Base-by-base conservation (phyloP, 768 basidiomycete genomes). In the Rhodotorula kratochvilovae region DNA sequence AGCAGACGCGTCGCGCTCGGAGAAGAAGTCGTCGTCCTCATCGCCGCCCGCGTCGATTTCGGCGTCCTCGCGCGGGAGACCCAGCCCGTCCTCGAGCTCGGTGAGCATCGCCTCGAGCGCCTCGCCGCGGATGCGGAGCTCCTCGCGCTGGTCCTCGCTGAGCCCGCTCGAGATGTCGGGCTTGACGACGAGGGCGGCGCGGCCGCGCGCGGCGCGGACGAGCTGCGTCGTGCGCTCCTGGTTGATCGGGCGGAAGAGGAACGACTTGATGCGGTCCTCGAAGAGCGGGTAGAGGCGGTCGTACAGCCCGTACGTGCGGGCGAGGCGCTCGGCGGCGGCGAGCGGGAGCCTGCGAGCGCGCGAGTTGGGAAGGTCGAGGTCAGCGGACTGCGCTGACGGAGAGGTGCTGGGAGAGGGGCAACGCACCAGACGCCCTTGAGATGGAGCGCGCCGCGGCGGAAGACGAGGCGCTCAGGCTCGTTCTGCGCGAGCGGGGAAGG, bases 351-450 rank as follows among this genome's bases (percentile, higher is more conserved):
- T 63, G 50, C 6, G n/a, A 7, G n/a, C 16, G 35, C 31, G 39
- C 39, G 39, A 39, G 39, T 6, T 39, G 39, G 39, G 8, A 27
- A 23, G 39, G 12, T 8, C 51, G 36, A 35, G 36, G 36, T 27
- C 10, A 63, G 50, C n/a, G n/a, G n/a, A n/a, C n/a, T n/a, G n/a
- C n/a, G n/a, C n/a, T n/a, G n/a, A n/a, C n/a, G n/a, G n/a, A n/a
- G n/a, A n/a, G n/a, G n/a, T n/a, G n/a, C n/a, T n/a, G n/a, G n/a
- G n/a, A n/a, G n/a, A n/a, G n/a, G n/a, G n/a, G n/a, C n/a, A n/a
- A n/a, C 68, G 46, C 10, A 67, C 70, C 73, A 74, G 31, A 74
- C 73, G 33, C 73, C 73, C 57, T 58, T 74, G 35, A 74, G 55
- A 17, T 51, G 42, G 16, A 61, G 23, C 2, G 66, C 54, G 5